Evolutionary conservation across 2,329 filamentous ascomycete genomes (phyloP).

Genomic region (Fusarium setosum): DNA sequence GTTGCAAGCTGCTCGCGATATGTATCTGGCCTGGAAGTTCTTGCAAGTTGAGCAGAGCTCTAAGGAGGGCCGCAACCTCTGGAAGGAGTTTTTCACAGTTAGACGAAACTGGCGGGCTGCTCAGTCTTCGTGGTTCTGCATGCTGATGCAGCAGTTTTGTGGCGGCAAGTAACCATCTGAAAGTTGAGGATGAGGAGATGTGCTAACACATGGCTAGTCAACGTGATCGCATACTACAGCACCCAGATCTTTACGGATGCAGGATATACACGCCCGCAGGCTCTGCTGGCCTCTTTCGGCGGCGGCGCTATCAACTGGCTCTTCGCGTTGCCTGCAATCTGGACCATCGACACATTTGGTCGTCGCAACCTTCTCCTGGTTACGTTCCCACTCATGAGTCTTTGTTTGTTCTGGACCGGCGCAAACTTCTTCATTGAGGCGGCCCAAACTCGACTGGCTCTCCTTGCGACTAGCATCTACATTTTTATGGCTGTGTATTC

Average conservation of each 20-base stretch:
- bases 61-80: constrained; percentile 36
- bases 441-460: constrained; percentile 36
- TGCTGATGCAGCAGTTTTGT: constrained; percentile 52
- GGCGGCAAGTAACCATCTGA: constrained; percentile 55
- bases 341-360: constrained; percentile 61
- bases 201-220: constrained; percentile 57
- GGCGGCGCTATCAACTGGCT: constrained; percentile 62
- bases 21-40: constrained; percentile 59
- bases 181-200: constrained; percentile 37
- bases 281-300: constrained; percentile 48
- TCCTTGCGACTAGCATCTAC: constrained; percentile 48
- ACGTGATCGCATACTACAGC: constrained; percentile 47
- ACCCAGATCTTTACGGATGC: constrained; percentile 44
- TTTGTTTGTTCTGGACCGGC: constrained; percentile 45
- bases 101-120: constrained; percentile 47
- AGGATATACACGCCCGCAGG: constrained; percentile 42
- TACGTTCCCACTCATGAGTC: constrained; percentile 48
- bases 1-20: constrained; percentile 61
- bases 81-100: constrained; percentile 45
- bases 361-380: constrained; percentile 57
- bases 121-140: constrained; percentile 48
- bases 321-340: constrained; percentile 50
- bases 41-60: constrained; percentile 43
- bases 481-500: constrained; percentile 52
- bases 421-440: constrained; percentile 37